Evolutionary conservation across 345 rosid species (phyloP), one percentile per base, ranked within the genome.

Genomic region (Linum lewisii): DNA sequence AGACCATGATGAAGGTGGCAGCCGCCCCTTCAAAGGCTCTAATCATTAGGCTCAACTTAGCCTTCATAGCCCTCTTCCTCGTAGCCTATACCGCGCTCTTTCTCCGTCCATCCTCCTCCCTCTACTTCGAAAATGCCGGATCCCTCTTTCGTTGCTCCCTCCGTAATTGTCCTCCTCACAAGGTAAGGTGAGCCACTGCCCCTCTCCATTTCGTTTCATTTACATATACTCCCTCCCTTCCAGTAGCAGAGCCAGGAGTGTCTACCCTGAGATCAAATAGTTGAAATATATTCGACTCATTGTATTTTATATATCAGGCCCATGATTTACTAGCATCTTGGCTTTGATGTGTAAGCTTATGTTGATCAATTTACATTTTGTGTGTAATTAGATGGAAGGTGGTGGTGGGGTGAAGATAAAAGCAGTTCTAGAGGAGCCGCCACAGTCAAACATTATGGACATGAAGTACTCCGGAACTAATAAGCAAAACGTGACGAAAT

Each of bases 171-270:
- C 90, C 76, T 67, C 90, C 76, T 78, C 91, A 78, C 77, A 85
- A 89, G 96, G 97, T 89, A 76, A 87, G 97, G 95, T 84, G 84
- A 86, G 93, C 74, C 68, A 42, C 15, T 42, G 38, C 38, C n/a
- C n/a, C n/a, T n/a, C n/a, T n/a, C n/a, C n/a, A n/a, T n/a, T n/a
- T n/a, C n/a, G n/a, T n/a, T n/a, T n/a, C n/a, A n/a, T n/a, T n/a
- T n/a, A n/a, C n/a, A n/a, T n/a, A n/a, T n/a, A n/a, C n/a, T n/a
- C n/a, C n/a, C n/a, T n/a, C n/a, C n/a, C n/a, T n/a, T n/a, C n/a
- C n/a, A n/a, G n/a, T n/a, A n/a, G n/a, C n/a, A n/a, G n/a, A n/a
- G n/a, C n/a, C n/a, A n/a, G n/a, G n/a, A n/a, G n/a, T n/a, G n/a
- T n/a, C n/a, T n/a, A n/a, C n/a, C n/a, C n/a, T n/a, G n/a, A n/a